Evolutionary conservation across 164 flowering plant species (phyloP), one percentile per base, ranked within the genome.

Genomic region (Dillenia turbinata): DNA sequence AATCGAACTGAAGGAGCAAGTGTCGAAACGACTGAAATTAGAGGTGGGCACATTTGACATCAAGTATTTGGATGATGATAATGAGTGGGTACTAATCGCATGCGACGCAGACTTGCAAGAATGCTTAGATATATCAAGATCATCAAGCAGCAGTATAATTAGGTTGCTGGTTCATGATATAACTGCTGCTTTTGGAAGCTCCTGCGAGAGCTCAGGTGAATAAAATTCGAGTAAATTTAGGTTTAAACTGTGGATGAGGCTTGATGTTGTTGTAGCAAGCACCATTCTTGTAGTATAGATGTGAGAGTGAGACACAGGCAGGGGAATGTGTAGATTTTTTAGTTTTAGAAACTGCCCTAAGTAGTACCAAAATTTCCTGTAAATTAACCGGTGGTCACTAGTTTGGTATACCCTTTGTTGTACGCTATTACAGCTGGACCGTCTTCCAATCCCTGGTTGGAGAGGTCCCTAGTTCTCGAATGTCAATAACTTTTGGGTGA

Each of bases 101-200:
- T 89, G 96, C 40, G 90, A 95, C 64, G 92, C 90, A 2, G 99
- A 95, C 69, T 70, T 88, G 64, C 89, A 73, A 59, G 99, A 95
- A 63, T 95, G 99, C 62, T 49, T 89, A 47, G 97, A 95, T 50
- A 59, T 86, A 44, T 77, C 82, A 10, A 79, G 64, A 72, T 77
- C 84, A 44, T 79, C 89, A 3, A 85, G 92, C 15, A 64, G 78
- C 66, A 84, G 75, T 50, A 73, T 85, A 52, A 75, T 88, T 65
- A 83, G 97, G 69, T 71, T 94, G 59, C 56, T 66, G 52, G 77
- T 91, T 52, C 86, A 82, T 54, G 97, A 94, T 52, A 55, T 77
- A 49, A 53, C 66, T 70, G 52, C 87, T 45, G 85, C 76, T 71
- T 82, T 83, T 14, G 97, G 97, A 12, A 91, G 99, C 77, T 95